Evolutionary conservation across 2,329 filamentous ascomycete species (phyloP), one percentile per base, ranked within the genome.

Genomic region (Aureobasidium leucospermi): DNA sequence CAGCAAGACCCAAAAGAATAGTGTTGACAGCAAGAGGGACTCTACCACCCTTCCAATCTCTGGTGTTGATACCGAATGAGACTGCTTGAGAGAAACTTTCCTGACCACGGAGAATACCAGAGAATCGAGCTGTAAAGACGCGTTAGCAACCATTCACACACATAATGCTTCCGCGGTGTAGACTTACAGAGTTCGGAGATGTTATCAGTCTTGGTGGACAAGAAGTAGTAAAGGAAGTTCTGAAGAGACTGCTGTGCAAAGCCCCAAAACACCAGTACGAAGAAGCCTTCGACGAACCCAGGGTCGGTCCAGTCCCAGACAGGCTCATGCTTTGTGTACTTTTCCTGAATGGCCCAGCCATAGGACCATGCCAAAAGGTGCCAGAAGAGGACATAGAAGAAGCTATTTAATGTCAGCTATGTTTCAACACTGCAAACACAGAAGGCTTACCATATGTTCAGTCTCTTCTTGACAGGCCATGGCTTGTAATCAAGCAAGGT

Each of bases 211-310:
- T 77, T 82, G 5, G 76, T 81, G 0, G 79, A 78, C 1, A 83
- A 69, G 16, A 83, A 69, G 63, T 82, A 83, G 62, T 83, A 83
- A 0, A 83, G 70, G 78, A 78, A 82, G 58, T 81, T 83, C 65
- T 83, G 80, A 19, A 81, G 66, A 0, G 77, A 71, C 64, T 83
- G 80, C 2, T 78, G 72, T 2, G 79, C 71, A 63, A 82, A 81
- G 66, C 74, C 68, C 79, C 78, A 80, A 0, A 80, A 70, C 0
- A 79, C 67, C 1, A 79, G 62, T 2, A 79, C 78, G 52, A 79
- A 80, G 60, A 79, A 75, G 0, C 76, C 78, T 59, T 79, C 72
- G 0, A 71, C 68, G 16, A 79, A 80, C 0, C 78, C 78, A 8
- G 55, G 47, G 32, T 76, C 64, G 0, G 62, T 69, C 77, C 76